phyloP scores from a whole-genome alignment of 2,329 filamentous ascomycete genomes.

The Periconia macrospinosa region DNA sequence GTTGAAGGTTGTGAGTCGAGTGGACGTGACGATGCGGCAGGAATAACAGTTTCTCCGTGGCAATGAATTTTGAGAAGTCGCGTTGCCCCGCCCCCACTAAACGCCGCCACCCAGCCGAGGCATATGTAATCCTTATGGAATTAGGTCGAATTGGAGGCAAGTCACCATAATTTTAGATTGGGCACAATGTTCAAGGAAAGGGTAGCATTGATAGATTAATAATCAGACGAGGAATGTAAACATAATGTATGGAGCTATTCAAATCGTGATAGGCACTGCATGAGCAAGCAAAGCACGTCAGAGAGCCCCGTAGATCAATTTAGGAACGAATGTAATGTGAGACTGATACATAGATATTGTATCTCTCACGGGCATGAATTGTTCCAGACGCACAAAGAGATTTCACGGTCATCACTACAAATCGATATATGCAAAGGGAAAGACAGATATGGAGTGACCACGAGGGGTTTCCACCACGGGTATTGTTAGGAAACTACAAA shows the following conservation, averaged over 20 bases:
- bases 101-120: background rate
- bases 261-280: constrained; percentile 33
- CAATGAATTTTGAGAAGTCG: constrained; percentile 5
- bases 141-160: too few species aligned
- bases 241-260: constrained; percentile 26
- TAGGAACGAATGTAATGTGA: constrained; percentile 44
- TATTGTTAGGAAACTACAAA: constrained; percentile 19
- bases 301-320: constrained; percentile 31
- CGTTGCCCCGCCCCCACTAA: constrained; percentile 19
- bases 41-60: constrained; percentile 6
- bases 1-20: background rate
- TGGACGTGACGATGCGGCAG: constrained; percentile 2
- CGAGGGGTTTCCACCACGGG: background rate
- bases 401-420: background rate
- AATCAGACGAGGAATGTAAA: too few species aligned
- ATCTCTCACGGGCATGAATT: constrained; percentile 43
- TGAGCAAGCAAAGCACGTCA: constrained; percentile 34
- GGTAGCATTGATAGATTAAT: too few species aligned
- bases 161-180: too few species aligned
- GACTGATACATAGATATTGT: constrained; percentile 34
- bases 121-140: background rate
- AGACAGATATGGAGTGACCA: background rate
- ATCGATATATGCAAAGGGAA: background rate
- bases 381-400: constrained; percentile 21
- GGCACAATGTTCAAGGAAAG: too few species aligned